phyloP scores from a whole-genome alignment of 768 basidiomycete species.

The Lentinula aciculospora region DNA sequence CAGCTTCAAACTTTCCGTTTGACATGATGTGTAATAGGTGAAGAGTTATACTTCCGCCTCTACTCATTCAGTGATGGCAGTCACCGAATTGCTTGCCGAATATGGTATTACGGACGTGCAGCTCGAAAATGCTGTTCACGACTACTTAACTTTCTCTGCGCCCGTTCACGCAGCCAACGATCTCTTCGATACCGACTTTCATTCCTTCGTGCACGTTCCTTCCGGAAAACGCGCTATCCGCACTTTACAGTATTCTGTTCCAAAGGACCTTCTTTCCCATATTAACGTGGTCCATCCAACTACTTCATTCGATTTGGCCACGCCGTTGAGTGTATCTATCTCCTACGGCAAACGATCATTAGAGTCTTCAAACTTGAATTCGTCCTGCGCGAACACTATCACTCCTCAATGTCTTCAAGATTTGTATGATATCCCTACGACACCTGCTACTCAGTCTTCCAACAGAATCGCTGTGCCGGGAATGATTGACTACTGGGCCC shows the following conservation, averaged over 20 bases:
- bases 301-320: slow-evolving; percentile 9
- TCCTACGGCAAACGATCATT: background rate
- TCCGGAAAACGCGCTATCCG: slow-evolving; percentile 15
- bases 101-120: slow-evolving; percentile 13
- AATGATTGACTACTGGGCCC: slow-evolving; percentile 15
- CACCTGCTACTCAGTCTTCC: slow-evolving; percentile 12
- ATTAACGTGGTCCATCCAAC: slow-evolving; percentile 21
- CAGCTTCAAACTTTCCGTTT: background rate
- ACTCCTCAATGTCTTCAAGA: slow-evolving; percentile 20
- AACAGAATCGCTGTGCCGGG: slow-evolving; percentile 17
- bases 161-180: slow-evolving; percentile 18
- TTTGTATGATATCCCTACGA: slow-evolving; percentile 19
- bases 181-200: slow-evolving; percentile 17
- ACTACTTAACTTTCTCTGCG: slow-evolving; percentile 17
- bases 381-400: slow-evolving; percentile 13
- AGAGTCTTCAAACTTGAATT: background rate
- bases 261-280: slow-evolving; percentile 14
- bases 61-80: slow-evolving; percentile 10
- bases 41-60: slow-evolving; percentile 15
- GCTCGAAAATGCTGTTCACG: slow-evolving; percentile 12
- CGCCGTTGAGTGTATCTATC: slow-evolving; percentile 3
- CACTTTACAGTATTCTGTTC: slow-evolving; percentile 19
- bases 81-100: slow-evolving; percentile 15
- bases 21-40: slow-evolving; percentile 9
- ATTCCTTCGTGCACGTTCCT: slow-evolving; percentile 13